Evolutionary conservation across 164 flowering plant genomes (phyloP).

Genomic region (Vitis rupestris): DNA sequence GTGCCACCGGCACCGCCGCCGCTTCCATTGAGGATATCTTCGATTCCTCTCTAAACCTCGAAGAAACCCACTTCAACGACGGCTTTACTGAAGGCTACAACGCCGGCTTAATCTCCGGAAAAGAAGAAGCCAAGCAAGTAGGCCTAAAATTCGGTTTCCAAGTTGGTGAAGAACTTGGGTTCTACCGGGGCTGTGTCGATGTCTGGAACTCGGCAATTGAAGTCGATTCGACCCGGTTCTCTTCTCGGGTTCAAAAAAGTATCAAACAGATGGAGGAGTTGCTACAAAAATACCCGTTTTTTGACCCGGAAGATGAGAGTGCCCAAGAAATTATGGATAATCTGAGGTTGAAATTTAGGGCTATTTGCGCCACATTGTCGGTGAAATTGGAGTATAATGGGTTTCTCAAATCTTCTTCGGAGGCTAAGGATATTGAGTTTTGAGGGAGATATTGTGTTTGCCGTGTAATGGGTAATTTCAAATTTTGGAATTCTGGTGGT

Average conservation of each 20-base stretch:
- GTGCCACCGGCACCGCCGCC: neutral
- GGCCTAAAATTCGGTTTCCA: constrained; percentile 73
- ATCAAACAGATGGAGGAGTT: constrained; percentile 58
- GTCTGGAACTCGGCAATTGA: constrained; percentile 58
- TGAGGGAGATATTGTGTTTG: constrained; percentile 20
- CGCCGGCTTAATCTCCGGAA: constrained; percentile 55
- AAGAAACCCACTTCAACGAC: constrained; percentile 55
- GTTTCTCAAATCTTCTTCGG: constrained; percentile 36
- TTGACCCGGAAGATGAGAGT: constrained; percentile 65
- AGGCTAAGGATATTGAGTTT: constrained; percentile 36
- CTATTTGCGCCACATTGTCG: constrained; percentile 51
- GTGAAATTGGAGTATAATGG: constrained; percentile 65
- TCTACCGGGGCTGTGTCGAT: constrained; percentile 66
- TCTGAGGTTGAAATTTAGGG: constrained; percentile 68
- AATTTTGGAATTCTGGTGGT: too few relatives aligned
- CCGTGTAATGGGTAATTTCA: too few relatives aligned
- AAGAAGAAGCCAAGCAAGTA: constrained; percentile 58
- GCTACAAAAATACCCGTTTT: constrained; percentile 51
- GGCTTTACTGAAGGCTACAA: constrained; percentile 62
- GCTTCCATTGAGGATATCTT: constrained; percentile 49
- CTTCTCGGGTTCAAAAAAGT: constrained; percentile 50
- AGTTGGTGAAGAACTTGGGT: constrained; percentile 74
- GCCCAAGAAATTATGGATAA: constrained; percentile 54
- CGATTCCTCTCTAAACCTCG: constrained; percentile 53
- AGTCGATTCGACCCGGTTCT: constrained; percentile 43